Evolutionary conservation across 208 protist genomes (phyloP).

Genomic region (Acanthamoeba castellanii): DNA sequence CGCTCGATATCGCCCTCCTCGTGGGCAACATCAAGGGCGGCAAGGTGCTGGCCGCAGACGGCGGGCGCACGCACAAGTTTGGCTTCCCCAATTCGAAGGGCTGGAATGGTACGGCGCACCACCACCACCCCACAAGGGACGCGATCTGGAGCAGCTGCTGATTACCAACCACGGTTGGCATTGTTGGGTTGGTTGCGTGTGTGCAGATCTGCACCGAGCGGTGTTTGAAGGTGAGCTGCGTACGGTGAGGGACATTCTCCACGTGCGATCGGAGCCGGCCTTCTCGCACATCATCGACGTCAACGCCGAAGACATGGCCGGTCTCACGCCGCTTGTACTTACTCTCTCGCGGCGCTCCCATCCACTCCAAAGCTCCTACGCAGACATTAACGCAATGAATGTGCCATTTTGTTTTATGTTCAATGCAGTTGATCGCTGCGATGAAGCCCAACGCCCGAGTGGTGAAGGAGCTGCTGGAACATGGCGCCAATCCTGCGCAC

Average conservation of each 20-base stretch:
- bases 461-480: not conserved
- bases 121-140: not conserved
- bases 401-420: too few relatives aligned
- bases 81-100: not conserved
- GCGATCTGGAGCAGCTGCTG: not conserved
- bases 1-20: constrained; percentile 38
- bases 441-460: constrained; percentile 17
- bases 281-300: not conserved
- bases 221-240: not conserved
- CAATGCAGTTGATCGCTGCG: not conserved
- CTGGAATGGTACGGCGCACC: not conserved
- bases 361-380: not conserved
- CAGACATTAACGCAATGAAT: not conserved
- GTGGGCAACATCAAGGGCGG: constrained; percentile 49
- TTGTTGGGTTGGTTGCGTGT: not conserved
- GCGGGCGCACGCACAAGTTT: not conserved
- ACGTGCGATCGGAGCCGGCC: not conserved
- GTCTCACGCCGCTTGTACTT: constrained; percentile 7
- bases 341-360: not conserved
- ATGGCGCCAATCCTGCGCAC: not conserved
- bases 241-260: not conserved
- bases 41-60: not conserved
- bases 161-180: not conserved
- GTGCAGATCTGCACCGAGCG: constrained; percentile 11
- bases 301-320: not conserved